phyloP scores from a whole-genome alignment of 768 basidiomycete genomes.

The Dictyophora rubrovolvata region DNA sequence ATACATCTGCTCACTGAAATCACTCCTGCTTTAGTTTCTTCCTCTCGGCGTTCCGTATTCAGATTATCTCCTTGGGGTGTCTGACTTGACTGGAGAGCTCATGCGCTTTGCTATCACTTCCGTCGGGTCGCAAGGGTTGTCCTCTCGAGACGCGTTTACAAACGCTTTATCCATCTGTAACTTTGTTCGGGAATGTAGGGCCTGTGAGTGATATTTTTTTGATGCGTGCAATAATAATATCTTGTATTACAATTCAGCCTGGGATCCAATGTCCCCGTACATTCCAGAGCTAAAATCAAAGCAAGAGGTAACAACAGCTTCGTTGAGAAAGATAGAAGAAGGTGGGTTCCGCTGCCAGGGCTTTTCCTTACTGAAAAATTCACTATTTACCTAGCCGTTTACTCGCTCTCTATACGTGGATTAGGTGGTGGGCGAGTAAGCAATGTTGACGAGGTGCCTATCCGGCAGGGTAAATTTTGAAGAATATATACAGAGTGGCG shows the following conservation, averaged over 20 bases:
- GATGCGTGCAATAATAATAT: not conserved
- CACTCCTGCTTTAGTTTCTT: slow-evolving; percentile 47
- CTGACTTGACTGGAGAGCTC: slow-evolving; percentile 92
- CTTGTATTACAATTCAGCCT: slow-evolving; percentile 36
- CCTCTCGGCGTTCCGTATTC: slow-evolving; percentile 50
- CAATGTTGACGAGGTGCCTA: not conserved
- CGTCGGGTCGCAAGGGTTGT: slow-evolving; percentile 45
- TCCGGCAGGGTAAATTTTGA: no score
- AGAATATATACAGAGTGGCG: no score
- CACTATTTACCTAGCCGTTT: slow-evolving; percentile 41
- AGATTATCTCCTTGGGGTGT: slow-evolving; percentile 87
- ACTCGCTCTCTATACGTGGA: slow-evolving; percentile 59
- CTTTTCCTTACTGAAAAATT: not conserved
- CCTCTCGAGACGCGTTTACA: slow-evolving; percentile 31
- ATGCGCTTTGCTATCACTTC: slow-evolving; percentile 93
- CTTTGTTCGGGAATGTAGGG: slow-evolving; percentile 67
- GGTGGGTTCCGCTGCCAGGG: slow-evolving; percentile 36
- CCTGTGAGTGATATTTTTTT: slow-evolving; percentile 33
- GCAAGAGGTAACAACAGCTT: slow-evolving; percentile 73
- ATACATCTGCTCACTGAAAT: not conserved
- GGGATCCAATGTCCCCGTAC: slow-evolving; percentile 65
- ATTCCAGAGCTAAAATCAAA: slow-evolving; percentile 76
- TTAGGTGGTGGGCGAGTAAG: slow-evolving; percentile 35
- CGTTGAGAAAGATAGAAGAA: slow-evolving; percentile 91
- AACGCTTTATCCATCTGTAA: slow-evolving; percentile 54